Base-by-base conservation (phyloP, 2,329 filamentous ascomycete species). In the Zymoseptoria pseudotritici region DNA sequence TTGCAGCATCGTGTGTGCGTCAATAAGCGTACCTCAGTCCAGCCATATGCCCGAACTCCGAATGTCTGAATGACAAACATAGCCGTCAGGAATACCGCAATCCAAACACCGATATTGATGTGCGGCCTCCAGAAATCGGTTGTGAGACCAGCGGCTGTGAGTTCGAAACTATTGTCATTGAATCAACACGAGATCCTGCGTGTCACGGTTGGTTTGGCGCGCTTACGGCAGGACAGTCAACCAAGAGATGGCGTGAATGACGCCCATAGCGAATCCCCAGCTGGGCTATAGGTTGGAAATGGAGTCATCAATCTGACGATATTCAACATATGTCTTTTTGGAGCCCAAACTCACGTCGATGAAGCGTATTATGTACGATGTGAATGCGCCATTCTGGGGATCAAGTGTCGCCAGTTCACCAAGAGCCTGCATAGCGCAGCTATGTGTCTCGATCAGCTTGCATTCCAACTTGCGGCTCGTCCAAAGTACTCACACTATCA, bases 341-440 rank as follows among this genome's bases (percentile, higher is more conserved):
- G 71, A 71, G 13, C 71, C 70, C 66, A 64, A 67, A 4, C 63
- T 68, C 8, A 74, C 73, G 58, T 76, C 74, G 54, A 77, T 65
- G 55, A 76, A 70, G 29, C 71, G 66, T 54, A 64, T 65, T 10
- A 70, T 69, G 61, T 71, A 73, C 52, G 70, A 71, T 57, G 73
- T 69, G 63, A 75, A 73, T 11, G 67, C 65, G 49, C 72, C 22
- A 19, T 71, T 72, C 52, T 72, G 67, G 6, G 72, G 73, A 50
- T 73, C 71, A 60, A 62, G 70, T 29, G 66, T 68, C 21, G 69
- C 69, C 20, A 75, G 59, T 57, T 76, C 73, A 10, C 68, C 74
- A 24, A 75, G 63, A 7, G 69, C 70, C 29, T 74, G 70, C 64
- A 74, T 71, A 31, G 74, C 71, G 50, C 70, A 67, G 57, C 72